phyloP scores from a whole-genome alignment of 495 filamentous ascomycete species.

The Penicillium canariense region DNA sequence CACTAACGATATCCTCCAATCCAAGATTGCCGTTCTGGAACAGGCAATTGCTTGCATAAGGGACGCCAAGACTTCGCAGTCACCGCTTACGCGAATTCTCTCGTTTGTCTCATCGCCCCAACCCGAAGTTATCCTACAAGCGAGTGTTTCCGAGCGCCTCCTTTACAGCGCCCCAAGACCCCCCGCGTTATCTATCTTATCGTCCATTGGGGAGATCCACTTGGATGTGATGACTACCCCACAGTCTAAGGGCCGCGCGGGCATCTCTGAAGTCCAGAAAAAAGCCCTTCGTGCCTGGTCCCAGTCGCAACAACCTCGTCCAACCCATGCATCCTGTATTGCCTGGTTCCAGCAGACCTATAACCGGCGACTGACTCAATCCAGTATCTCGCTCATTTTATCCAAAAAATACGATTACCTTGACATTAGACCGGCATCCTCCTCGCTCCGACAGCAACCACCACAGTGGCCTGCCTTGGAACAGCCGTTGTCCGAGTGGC shows the following conservation, averaged over 20 bases:
- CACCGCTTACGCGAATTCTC: too few species aligned
- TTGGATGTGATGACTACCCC: background rate
- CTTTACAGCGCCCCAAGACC: background rate
- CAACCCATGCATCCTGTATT: conserved; percentile 1
- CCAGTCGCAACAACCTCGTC: conserved; percentile 2
- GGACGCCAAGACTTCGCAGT: too few species aligned
- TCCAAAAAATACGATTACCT: conserved; percentile 10
- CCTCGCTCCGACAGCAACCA: background rate
- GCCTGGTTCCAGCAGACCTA: conserved; percentile 8
- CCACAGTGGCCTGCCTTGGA: conserved; percentile 23
- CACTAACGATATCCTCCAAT: too few species aligned
- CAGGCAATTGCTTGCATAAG: too few species aligned
- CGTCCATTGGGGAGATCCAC: background rate
- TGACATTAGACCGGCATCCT: background rate
- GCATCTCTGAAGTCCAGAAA: conserved; percentile 3
- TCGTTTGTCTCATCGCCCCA: background rate
- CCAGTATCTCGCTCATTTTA: conserved; percentile 6
- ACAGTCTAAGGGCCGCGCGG: background rate
- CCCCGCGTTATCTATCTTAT: background rate
- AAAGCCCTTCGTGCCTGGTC: conserved; percentile 13
- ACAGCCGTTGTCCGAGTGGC: conserved; percentile 15
- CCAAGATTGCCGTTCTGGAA: background rate
- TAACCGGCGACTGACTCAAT: conserved; percentile 2
- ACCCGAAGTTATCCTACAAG: background rate
- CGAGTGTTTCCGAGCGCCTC: background rate